phyloP scores from a whole-genome alignment of 148 eudicot genomes.

The Fallopia convolvulus region DNA sequence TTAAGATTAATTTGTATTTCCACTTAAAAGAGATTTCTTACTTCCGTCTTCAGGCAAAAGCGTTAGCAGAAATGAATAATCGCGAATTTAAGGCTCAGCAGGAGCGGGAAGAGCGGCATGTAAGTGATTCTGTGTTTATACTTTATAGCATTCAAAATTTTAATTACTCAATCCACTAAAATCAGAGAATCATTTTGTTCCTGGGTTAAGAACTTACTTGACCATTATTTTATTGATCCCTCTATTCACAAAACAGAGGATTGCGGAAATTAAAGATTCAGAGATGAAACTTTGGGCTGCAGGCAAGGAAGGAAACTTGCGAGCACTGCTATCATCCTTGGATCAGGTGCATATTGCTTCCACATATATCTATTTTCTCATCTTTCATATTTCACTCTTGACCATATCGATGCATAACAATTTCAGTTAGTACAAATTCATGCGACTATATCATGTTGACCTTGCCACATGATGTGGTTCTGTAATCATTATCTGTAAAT shows the following conservation, averaged over 20 bases:
- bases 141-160: not conserved
- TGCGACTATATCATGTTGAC: not conserved
- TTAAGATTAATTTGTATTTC: not conserved
- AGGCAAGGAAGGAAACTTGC: constrained; percentile 89
- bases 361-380: not conserved
- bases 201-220: constrained; percentile 2
- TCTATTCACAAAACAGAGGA: constrained; percentile 32
- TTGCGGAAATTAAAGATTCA: constrained; percentile 51
- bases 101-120: constrained; percentile 85
- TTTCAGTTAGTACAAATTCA: not conserved
- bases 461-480: no score
- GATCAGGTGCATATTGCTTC: constrained; percentile 38
- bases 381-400: not conserved
- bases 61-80: constrained; percentile 63
- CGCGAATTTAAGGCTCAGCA: constrained; percentile 63
- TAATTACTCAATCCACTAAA: not conserved
- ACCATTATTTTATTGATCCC: constrained; percentile 1
- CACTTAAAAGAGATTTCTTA: not conserved
- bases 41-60: constrained; percentile 40
- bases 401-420: not conserved
- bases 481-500: no score
- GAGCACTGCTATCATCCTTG: constrained; percentile 69
- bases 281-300: constrained; percentile 86
- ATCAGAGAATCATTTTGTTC: not conserved
- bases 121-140: constrained; percentile 26